Conservation (phyloP, 2,329 filamentous ascomycete species). For the Beauveria scarabaeidicola region DNA sequence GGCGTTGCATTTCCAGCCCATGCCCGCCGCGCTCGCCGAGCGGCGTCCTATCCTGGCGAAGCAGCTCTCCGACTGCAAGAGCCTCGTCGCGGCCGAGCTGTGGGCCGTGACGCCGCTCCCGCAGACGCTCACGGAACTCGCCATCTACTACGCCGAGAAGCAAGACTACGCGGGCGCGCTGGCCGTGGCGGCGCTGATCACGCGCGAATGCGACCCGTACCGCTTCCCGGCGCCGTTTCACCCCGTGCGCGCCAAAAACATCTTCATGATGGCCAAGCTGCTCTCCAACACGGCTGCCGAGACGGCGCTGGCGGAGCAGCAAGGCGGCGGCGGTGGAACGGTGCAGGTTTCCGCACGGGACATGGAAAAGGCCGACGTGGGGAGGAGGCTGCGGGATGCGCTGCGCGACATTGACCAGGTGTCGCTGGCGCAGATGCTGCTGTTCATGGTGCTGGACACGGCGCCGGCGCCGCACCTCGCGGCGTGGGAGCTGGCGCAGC, state of each 20-base stretch:
- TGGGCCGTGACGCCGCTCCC: slow-evolving; percentile 44
- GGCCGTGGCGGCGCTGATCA: slow-evolving; percentile 38
- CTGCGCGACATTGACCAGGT: slow-evolving; percentile 42
- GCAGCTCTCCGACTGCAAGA: slow-evolving; percentile 19
- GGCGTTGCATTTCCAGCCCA: slow-evolving; percentile 17
- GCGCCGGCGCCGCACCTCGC: slow-evolving; percentile 33
- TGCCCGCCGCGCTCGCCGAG: slow-evolving; percentile 20
- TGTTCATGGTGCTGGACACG: slow-evolving; percentile 38
- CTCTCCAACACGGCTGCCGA: slow-evolving; percentile 40
- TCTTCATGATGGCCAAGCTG: slow-evolving; percentile 44
- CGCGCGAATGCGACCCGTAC: slow-evolving; percentile 41
- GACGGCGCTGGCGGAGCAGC: slow-evolving; percentile 21
- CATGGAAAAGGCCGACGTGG: slow-evolving; percentile 15
- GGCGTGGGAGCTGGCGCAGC: slow-evolving; percentile 36
- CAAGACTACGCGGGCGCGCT: slow-evolving; percentile 36
- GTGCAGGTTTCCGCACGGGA: slow-evolving; percentile 12
- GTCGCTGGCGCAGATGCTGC: slow-evolving; percentile 43
- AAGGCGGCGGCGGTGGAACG: slow-evolving; percentile 20
- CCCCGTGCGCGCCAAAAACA: slow-evolving; percentile 39
- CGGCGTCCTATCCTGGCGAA: slow-evolving; percentile 15
- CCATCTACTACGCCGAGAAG: slow-evolving; percentile 35
- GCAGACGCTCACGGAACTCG: slow-evolving; percentile 35
- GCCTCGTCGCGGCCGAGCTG: slow-evolving; percentile 21
- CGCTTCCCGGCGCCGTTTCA: slow-evolving; percentile 42
- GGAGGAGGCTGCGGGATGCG: slow-evolving; percentile 18